A percentile compares a stretch with the other conserved stretches of the same genome.
Evolutionary conservation across 768 basidiomycete genomes (phyloP).

Genomic region (Podaxis sp.): DNA sequence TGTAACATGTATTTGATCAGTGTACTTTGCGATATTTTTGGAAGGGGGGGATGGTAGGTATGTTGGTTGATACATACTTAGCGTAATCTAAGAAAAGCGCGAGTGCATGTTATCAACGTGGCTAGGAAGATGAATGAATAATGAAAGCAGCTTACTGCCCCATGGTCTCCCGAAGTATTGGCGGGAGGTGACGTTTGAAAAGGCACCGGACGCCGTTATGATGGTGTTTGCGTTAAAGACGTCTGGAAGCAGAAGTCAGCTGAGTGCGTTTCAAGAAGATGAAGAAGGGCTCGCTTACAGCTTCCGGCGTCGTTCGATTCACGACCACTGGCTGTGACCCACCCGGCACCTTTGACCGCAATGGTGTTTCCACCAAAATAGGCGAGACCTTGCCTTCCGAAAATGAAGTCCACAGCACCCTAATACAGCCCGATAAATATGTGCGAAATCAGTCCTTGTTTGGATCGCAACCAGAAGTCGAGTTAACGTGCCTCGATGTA

Average conservation of each 20-base stretch:
- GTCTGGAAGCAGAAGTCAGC: constrained; percentile 22
- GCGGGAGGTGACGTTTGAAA: constrained; percentile 32
- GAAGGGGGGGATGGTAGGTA: not conserved
- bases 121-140: constrained; percentile 1
- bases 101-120: not conserved
- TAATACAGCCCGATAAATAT: constrained; percentile 16
- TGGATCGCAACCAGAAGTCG: not conserved
- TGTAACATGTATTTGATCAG: constrained; percentile 14
- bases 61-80: constrained; percentile 29
- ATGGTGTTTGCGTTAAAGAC: constrained; percentile 45
- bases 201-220: constrained; percentile 37
- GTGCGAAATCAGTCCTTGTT: not conserved
- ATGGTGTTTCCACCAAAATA: constrained; percentile 52
- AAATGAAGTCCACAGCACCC: constrained; percentile 53
- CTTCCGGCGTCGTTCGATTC: constrained; percentile 41
- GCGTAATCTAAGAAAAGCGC: constrained; percentile 33
- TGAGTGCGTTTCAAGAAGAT: not conserved
- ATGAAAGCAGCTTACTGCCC: constrained; percentile 32
- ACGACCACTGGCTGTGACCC: constrained; percentile 48
- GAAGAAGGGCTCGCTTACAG: constrained; percentile 32
- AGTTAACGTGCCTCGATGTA: constrained; percentile 42
- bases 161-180: constrained; percentile 49
- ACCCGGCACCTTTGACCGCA: constrained; percentile 41
- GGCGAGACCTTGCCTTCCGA: constrained; percentile 41
- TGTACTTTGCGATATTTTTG: not conserved